Evolutionary conservation across 2,329 filamentous ascomycete species (phyloP).

Genomic region (Phyllosticta citrichinensis): DNA sequence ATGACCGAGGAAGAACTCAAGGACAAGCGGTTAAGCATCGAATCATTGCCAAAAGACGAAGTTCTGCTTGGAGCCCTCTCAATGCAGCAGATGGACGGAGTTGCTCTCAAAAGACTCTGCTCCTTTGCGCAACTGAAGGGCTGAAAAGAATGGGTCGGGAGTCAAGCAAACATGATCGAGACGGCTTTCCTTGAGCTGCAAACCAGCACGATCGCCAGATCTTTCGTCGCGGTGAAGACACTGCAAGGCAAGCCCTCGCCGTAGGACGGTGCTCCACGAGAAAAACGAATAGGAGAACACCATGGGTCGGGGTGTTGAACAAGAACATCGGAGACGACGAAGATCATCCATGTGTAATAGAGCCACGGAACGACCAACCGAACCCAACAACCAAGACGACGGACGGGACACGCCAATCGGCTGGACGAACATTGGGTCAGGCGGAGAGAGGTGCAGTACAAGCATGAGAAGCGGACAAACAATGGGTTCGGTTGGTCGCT

Average conservation of each 20-base stretch:
- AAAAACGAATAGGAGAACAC: background rate
- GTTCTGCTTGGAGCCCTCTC: conserved; percentile 37
- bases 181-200: background rate
- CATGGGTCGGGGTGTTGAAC: background rate
- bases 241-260: background rate
- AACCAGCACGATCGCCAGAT: background rate
- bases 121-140: conserved; percentile 26
- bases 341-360: background rate
- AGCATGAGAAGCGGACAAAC: background rate
- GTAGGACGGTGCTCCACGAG: background rate
- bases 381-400: background rate
- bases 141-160: background rate
- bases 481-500: background rate
- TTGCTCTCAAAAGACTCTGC: conserved; percentile 33
- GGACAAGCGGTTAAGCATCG: conserved; percentile 16
- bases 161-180: background rate
- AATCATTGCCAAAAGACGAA: conserved; percentile 32
- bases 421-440: background rate
- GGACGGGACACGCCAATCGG: background rate
- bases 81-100: conserved; percentile 33
- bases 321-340: background rate
- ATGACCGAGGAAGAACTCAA: conserved; percentile 23
- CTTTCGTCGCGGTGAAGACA: background rate
- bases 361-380: background rate
- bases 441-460: background rate